Evolutionary conservation across 371 early-diverging fungal species (phyloP).

Genomic region (Fennellomyces sp.): DNA sequence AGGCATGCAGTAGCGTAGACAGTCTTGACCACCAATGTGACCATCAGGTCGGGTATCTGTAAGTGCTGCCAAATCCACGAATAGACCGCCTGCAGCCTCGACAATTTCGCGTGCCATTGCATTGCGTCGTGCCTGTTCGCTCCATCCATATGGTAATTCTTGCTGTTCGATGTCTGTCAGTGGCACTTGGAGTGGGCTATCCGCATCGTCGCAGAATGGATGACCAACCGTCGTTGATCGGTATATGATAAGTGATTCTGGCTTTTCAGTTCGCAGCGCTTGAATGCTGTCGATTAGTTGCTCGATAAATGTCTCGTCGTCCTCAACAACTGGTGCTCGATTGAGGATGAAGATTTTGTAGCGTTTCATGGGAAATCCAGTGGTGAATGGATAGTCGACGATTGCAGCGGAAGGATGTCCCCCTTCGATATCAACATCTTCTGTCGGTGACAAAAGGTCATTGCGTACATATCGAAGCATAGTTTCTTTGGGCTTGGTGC

Average conservation of each 20-base stretch:
- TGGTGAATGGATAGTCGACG: slow-evolving; percentile 56
- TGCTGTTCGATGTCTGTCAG: slow-evolving; percentile 38
- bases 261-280: slow-evolving; percentile 39
- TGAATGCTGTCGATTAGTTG: slow-evolving; percentile 50
- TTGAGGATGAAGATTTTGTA: slow-evolving; percentile 57
- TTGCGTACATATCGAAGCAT: slow-evolving; percentile 55
- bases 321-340: slow-evolving; percentile 42
- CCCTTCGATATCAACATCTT: slow-evolving; percentile 30
- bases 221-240: slow-evolving; percentile 54
- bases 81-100: slow-evolving; percentile 63
- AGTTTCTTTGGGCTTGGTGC: slow-evolving; percentile 25
- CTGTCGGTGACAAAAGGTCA: slow-evolving; percentile 51
- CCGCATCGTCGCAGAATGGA: slow-evolving; percentile 46
- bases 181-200: slow-evolving; percentile 31
- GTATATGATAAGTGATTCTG: slow-evolving; percentile 55
- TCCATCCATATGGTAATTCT: slow-evolving; percentile 53
- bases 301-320: slow-evolving; percentile 46
- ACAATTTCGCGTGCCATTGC: slow-evolving; percentile 57
- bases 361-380: slow-evolving; percentile 29
- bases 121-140: slow-evolving; percentile 58
- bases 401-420: slow-evolving; percentile 41
- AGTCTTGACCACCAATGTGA: slow-evolving; percentile 62
- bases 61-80: slow-evolving; percentile 57
- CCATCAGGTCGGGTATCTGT: slow-evolving; percentile 59
- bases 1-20: slow-evolving; percentile 67